These are phyloP conservation scores for Parietaria judaica DNA, from an alignment of 306 rosid genomes.

Conservation along the genomic window DNA sequence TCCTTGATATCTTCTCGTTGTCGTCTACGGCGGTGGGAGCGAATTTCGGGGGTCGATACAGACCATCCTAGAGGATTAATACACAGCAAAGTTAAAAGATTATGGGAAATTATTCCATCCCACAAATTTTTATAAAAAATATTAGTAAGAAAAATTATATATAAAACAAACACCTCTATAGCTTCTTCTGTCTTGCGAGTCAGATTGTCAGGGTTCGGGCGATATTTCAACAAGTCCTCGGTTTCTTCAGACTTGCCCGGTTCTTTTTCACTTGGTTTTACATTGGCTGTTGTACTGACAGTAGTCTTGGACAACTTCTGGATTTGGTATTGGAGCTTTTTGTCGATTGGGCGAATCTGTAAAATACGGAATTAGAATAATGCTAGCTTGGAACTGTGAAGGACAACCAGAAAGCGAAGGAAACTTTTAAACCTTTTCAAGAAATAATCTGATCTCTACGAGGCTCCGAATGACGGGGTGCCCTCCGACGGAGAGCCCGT, in stretches of 20 bases:
- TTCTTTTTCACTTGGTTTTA: constrained; percentile 32
- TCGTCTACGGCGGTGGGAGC: constrained; percentile 11
- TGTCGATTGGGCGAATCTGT: constrained; percentile 85
- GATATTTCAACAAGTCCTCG: constrained; percentile 56
- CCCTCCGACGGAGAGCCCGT: constrained; percentile 63
- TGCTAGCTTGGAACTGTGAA: constrained; percentile 1
- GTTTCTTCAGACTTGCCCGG: constrained; percentile 26
- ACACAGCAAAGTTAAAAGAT: constrained; percentile 14
- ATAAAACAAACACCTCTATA: constrained; percentile 27
- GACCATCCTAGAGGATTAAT: constrained; percentile 34
- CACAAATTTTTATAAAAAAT: too few species aligned
- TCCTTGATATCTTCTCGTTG: not conserved
- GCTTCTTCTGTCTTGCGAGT: constrained; percentile 36
- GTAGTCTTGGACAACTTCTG: constrained; percentile 64
- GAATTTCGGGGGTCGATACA: constrained; percentile 50
- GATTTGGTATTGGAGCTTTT: constrained; percentile 80
- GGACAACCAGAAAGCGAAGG: constrained; percentile 7
- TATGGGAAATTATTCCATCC: not conserved
- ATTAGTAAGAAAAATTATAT: not conserved
- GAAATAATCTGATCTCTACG: constrained; percentile 68
- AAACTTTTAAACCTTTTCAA: constrained; percentile 60
- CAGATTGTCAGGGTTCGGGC: constrained; percentile 82
- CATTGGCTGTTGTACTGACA: constrained; percentile 32
- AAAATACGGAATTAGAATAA: constrained; percentile 16
- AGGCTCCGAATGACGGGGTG: constrained; percentile 67